Base-by-base conservation (phyloP, 176 grass and related monocot genomes). In the Dendrocalamus sinicus region DNA sequence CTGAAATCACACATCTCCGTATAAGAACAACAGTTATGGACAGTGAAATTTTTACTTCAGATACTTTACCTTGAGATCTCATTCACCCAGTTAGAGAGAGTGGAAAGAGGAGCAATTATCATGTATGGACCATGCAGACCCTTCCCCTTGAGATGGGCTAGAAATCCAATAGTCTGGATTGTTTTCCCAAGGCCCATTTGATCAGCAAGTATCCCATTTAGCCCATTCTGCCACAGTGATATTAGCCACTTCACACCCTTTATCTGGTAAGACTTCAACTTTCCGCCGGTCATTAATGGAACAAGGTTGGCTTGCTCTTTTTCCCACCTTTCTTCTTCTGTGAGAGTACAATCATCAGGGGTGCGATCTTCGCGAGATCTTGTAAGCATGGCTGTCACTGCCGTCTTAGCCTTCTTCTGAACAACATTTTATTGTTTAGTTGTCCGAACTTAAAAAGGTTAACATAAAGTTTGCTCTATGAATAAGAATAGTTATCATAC, bases 151-250 rank as follows among this genome's bases (percentile, higher is more conserved):
- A 98, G 93, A 87, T 98, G 96, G 30, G 93, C 90, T 63, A 98
- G 93, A 94, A 98, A 98, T 52, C 85, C 96, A 60, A 98, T 95
- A 43, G 96, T 98, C 81, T 98, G 96, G 63, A 98, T 96, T 55
- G 96, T 98, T 87, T 98, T 98, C 35, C 96, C 96, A 84, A 98
- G 93, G 70, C 96, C 96, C 96, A 98, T 98, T 89, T 98, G 96
- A 65, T 98, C 96, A 20, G 96, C 96, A 26, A 98, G 74, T 84
- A 98, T 98, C 48, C 93, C 93, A 86, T 95, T 98, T 1, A 98
- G 80, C 64, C 96, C 96, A 82, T 98, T 98, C 75, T 98, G 96
- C 96, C 96, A 98, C 70, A 98, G 85, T 7, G 93, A 98, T 64
- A 98, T 96, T 81, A 98, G 77, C 96, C 96, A 98, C 79, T 98